Evolutionary conservation across 495 filamentous ascomycete genomes (phyloP).

Genomic region (Bombardia bombarda): DNA sequence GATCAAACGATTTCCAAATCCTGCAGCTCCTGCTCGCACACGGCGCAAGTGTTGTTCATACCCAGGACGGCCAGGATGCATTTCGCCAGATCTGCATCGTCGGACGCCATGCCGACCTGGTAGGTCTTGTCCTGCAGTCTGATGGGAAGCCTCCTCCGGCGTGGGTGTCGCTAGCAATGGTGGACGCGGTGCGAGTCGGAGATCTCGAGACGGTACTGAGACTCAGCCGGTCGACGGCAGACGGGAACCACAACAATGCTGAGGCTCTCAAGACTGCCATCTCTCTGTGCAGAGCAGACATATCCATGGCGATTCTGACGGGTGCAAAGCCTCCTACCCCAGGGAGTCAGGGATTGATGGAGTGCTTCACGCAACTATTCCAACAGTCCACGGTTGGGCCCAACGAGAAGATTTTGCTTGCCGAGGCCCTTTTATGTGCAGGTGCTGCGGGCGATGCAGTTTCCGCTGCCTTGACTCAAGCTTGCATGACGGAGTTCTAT

Average conservation of each 20-base stretch:
- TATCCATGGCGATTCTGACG: conserved; percentile 36
- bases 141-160: conserved; percentile 25
- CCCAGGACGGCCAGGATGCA: conserved; percentile 31
- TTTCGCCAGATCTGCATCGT: conserved; percentile 35
- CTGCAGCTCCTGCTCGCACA: conserved; percentile 31
- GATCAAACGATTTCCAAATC: conserved; percentile 26
- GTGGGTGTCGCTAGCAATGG: conserved; percentile 34
- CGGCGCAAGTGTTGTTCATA: conserved; percentile 30
- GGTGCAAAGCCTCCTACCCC: conserved; percentile 29
- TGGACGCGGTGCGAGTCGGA: conserved; percentile 34
- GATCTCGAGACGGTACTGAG: conserved; percentile 35
- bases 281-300: conserved; percentile 30
- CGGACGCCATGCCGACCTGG: conserved; percentile 28
- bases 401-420: conserved; percentile 33
- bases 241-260: conserved; percentile 35
- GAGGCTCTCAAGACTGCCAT: conserved; percentile 37
- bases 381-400: conserved; percentile 30
- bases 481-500: conserved; percentile 29
- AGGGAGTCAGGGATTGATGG: conserved; percentile 26
- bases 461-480: conserved; percentile 29
- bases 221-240: conserved; percentile 35
- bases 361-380: conserved; percentile 32
- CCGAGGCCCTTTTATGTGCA: conserved; percentile 38
- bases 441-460: conserved; percentile 34
- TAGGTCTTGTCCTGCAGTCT: conserved; percentile 36